phyloP scores from a whole-genome alignment of 768 basidiomycete species.

The Russula brevipes region DNA sequence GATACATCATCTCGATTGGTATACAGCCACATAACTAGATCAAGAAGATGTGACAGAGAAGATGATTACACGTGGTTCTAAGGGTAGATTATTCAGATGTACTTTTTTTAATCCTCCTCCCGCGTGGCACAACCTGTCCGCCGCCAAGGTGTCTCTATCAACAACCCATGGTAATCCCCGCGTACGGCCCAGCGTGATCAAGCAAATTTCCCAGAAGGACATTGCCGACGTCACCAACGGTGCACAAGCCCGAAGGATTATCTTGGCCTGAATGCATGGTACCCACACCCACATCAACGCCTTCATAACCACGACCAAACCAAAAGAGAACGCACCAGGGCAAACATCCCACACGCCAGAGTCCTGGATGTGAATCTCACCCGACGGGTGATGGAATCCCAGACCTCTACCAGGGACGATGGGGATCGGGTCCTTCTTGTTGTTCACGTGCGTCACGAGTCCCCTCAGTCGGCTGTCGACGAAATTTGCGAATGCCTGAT shows the following conservation, averaged over 20 bases:
- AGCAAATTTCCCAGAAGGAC: constrained; percentile 39
- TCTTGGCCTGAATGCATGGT: constrained; percentile 45
- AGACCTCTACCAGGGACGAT: constrained; percentile 35
- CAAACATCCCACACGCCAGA: constrained; percentile 49
- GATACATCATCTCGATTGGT: neutral
- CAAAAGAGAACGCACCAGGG: constrained; percentile 35
- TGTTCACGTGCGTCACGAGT: constrained; percentile 10
- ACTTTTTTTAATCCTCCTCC: neutral
- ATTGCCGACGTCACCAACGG: constrained; percentile 47
- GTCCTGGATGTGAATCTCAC: constrained; percentile 39
- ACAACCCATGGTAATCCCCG: constrained; percentile 23
- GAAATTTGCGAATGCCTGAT: constrained; percentile 12
- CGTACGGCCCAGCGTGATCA: constrained; percentile 23
- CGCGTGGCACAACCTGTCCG: neutral
- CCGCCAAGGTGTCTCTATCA: constrained; percentile 1
- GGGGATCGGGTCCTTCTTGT: constrained; percentile 35
- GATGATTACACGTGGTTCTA: too few species aligned
- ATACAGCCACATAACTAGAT: neutral
- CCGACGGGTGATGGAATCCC: constrained; percentile 43
- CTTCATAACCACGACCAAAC: neutral
- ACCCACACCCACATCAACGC: neutral
- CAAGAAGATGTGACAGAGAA: neutral
- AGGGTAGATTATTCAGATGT: neutral
- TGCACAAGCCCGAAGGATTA: constrained; percentile 48
- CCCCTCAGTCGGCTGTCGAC: constrained; percentile 5